A percentile compares a stretch with the other conserved stretches of the same genome.
Conservation (phyloP, 495 filamentous ascomycete genomes). For the Penicillium cosmopolitanum region DNA sequence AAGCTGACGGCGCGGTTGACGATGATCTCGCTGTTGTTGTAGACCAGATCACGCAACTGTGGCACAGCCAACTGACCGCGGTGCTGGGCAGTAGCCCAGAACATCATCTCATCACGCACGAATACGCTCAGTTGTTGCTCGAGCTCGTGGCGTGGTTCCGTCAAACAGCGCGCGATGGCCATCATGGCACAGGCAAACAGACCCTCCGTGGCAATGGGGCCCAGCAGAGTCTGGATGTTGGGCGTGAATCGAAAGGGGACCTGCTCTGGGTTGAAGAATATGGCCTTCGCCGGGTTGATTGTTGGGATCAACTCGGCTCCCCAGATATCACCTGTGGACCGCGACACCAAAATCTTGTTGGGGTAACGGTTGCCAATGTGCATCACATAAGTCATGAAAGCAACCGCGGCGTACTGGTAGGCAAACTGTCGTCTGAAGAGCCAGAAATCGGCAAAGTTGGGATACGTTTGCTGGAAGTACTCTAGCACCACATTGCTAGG, state of each 20-base stretch:
- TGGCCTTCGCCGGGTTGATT: slow-evolving; percentile 76
- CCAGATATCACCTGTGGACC: slow-evolving; percentile 92
- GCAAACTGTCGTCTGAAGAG: slow-evolving; percentile 95
- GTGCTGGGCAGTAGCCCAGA: slow-evolving; percentile 89
- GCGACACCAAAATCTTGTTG: slow-evolving; percentile 89
- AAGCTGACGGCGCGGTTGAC: slow-evolving; percentile 86
- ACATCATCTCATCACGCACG: slow-evolving; percentile 96
- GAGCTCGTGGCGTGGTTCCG: slow-evolving; percentile 86
- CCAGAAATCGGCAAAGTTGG: slow-evolving; percentile 93
- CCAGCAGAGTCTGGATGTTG: slow-evolving; percentile 93
- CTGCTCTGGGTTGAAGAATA: slow-evolving; percentile 91
- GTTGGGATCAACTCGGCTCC: slow-evolving; percentile 87
- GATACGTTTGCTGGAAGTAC: slow-evolving; percentile 88
- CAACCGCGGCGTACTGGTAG: slow-evolving; percentile 93
- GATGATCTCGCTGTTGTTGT: slow-evolving; percentile 84
- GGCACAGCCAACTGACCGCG: slow-evolving; percentile 65
- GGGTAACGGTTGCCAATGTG: slow-evolving; percentile 94
- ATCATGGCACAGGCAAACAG: slow-evolving; percentile 91
- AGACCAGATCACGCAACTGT: slow-evolving; percentile 82
- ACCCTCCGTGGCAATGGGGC: slow-evolving; percentile 91
- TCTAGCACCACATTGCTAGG: slow-evolving; percentile 77
- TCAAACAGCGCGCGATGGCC: slow-evolving; percentile 93
- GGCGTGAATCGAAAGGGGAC: slow-evolving; percentile 97
- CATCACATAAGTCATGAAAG: slow-evolving; percentile 98
- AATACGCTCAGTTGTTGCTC: slow-evolving; percentile 93